Evolutionary conservation across 1,284 basidiomycete species (phyloP), one percentile per base, ranked within the genome.

Genomic region (Moesziomyces globuligerus): DNA sequence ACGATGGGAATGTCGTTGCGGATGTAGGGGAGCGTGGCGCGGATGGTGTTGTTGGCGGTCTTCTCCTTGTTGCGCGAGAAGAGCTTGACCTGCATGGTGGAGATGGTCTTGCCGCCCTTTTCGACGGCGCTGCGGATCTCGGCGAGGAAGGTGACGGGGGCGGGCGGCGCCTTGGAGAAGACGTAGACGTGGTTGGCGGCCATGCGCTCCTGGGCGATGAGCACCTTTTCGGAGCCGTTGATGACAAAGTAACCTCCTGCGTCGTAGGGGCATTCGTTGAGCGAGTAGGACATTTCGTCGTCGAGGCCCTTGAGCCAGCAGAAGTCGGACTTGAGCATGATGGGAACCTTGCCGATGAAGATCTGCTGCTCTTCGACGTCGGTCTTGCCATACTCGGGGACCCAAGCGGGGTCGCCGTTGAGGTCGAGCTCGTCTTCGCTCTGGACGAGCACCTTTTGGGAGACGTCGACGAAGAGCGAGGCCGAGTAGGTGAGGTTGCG

Each of bases 171-270:
- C 84, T 98, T 98, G 59, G 94, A 93, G 83, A 99, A 99, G 58
- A 98, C 94, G 83, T 98, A 99, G 76, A 99, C 96, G 80, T 97
- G 94, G 84, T 99, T 99, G 38, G 94, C 95, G 9, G 96, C 95
- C 94, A 98, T 98, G 50, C 96, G 89, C 84, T 99, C 95, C 83
- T 99, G 95, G 0, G 96, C 95, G 84, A 99, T 99, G 72, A 99
- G 87, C 25, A 99, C 95, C 84, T 99, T 99, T 84, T 99, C 95
- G 1, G 96, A 98, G 25, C 95, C 95, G 78, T 98, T 98, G 86
- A 99, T 98, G 83, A 99, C 93, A 83, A 99, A 99, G 84, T 99
- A 99, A 62, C 95, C 95, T 83, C 95, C 95, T 8, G 72, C 59
- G 58, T 99, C 96, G 81, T 94, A 95, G 2, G 95, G 95, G 79